Percentiles rank a stretch among this genome's conserved stretches.
phyloP scores from a whole-genome alignment of 345 rosid species.

The Populus pruinosa region DNA sequence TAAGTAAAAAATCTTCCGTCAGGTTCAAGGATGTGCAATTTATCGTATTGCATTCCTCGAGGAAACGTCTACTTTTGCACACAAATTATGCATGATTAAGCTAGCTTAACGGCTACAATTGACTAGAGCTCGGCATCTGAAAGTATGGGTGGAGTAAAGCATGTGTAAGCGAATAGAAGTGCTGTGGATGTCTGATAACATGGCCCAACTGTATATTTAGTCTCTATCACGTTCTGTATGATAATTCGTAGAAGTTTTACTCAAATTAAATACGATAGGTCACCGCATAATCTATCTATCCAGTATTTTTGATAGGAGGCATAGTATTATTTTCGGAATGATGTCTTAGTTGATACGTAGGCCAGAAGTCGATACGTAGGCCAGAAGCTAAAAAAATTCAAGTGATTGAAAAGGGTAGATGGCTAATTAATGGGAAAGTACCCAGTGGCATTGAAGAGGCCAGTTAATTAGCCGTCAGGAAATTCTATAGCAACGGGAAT shows the following conservation, averaged over 20 bases:
- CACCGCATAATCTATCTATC: no score
- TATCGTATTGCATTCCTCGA: neutral
- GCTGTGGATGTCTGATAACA: neutral
- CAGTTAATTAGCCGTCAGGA: neutral
- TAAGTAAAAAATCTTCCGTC: neutral
- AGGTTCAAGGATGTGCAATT: neutral
- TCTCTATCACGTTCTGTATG: neutral
- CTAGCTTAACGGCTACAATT: neutral
- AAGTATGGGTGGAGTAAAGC: neutral
- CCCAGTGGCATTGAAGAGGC: neutral
- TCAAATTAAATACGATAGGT: neutral
- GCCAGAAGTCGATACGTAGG: no score
- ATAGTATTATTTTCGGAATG: no score
- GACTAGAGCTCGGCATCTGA: neutral
- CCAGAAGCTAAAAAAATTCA: no score
- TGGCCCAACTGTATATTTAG: neutral
- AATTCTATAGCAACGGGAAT: no score
- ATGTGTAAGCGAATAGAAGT: neutral
- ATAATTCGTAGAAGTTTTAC: neutral
- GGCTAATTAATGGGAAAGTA: neutral
- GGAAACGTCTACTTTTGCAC: neutral
- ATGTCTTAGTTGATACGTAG: no score
- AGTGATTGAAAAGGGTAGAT: no score
- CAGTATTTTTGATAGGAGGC: no score
- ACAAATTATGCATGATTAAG: neutral